Conservation (phyloP, 2,329 filamentous ascomycete species). For the Nothophoma quercina region DNA sequence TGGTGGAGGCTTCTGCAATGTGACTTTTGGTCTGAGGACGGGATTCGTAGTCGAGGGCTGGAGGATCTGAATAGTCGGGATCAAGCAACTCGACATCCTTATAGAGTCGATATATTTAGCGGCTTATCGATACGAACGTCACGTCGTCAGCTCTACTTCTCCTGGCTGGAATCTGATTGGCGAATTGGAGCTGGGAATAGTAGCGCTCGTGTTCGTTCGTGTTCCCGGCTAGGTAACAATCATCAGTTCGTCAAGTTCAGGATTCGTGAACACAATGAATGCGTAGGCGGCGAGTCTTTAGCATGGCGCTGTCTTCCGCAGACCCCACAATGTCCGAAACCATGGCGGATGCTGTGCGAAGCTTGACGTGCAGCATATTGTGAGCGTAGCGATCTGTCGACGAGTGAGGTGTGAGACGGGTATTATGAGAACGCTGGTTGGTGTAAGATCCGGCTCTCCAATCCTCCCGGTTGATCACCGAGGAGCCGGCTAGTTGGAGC, state of each 20-base stretch:
- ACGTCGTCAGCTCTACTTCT: slow-evolving; percentile 4
- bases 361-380: slow-evolving; percentile 7
- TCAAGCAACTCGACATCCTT: slow-evolving; percentile 11
- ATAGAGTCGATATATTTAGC: background rate
- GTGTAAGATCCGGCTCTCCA: slow-evolving; percentile 16
- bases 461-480: slow-evolving; percentile 12
- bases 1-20: background rate
- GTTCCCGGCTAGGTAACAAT: slow-evolving; percentile 1
- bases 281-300: slow-evolving; percentile 6
- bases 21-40: slow-evolving; percentile 1
- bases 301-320: background rate
- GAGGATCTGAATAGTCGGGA: slow-evolving; percentile 11
- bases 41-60: slow-evolving; percentile 11
- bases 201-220: slow-evolving; percentile 5
- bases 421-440: slow-evolving; percentile 6
- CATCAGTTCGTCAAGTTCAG: background rate
- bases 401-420: slow-evolving; percentile 6
- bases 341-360: background rate
- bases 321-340: slow-evolving; percentile 15
- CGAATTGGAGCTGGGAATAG: background rate
- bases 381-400: background rate
- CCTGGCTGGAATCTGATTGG: slow-evolving; percentile 2
- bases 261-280: background rate
- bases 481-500: slow-evolving; percentile 20
- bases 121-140: slow-evolving; percentile 3